Percentiles rank a stretch among this genome's conserved stretches.
phyloP scores from a whole-genome alignment of 2,329 filamentous ascomycete genomes.

The Trichoderma aggressivum region DNA sequence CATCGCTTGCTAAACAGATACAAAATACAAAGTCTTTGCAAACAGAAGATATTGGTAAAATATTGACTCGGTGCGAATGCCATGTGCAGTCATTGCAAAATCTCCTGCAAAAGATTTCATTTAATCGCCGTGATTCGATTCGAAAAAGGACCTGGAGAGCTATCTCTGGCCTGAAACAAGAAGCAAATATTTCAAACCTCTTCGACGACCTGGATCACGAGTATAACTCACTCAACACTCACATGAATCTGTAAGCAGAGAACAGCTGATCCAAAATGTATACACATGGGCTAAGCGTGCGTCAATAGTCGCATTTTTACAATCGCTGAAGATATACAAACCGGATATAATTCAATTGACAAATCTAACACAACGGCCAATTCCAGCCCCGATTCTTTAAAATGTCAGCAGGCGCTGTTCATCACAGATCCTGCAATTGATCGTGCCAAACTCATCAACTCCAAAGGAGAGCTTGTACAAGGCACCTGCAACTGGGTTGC shows the following conservation, averaged over 20 bases:
- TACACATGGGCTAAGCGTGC: not conserved
- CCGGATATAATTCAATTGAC: not conserved
- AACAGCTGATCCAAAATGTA: not conserved
- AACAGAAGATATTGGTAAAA: not conserved
- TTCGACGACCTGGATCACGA: not conserved
- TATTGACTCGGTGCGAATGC: not conserved
- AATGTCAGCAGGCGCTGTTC: not conserved
- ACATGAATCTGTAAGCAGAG: not conserved
- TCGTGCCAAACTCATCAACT: not conserved
- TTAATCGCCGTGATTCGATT: not conserved
- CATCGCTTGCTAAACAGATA: not conserved
- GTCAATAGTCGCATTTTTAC: not conserved
- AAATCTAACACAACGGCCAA: no score
- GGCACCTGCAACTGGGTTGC: slow-evolving; percentile 5
- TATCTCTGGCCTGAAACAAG: not conserved
- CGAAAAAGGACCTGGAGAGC: not conserved
- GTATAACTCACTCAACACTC: not conserved
- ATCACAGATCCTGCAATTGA: not conserved
- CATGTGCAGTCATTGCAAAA: not conserved
- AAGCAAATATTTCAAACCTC: not conserved
- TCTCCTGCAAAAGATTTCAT: not conserved
- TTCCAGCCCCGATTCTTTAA: not conserved
- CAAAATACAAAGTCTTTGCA: not conserved
- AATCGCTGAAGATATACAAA: not conserved
- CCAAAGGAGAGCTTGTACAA: not conserved